Percentiles rank a stretch among this genome's conserved stretches.
Conservation (phyloP, 129 eudicot genomes). For the Centaurea solstitialis region DNA sequence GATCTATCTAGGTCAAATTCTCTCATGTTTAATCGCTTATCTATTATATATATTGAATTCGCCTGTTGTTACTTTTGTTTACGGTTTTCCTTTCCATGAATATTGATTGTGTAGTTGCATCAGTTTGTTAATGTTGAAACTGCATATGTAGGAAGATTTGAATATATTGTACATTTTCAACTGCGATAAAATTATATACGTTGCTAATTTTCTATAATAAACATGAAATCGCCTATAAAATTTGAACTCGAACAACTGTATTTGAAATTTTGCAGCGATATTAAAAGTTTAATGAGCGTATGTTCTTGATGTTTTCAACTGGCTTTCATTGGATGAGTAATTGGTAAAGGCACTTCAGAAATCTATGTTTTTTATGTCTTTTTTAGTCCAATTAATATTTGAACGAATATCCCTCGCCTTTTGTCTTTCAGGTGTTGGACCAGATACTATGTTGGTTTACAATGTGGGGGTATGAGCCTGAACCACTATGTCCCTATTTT, state of each 20-base stretch:
- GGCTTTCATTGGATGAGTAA: too few relatives aligned
- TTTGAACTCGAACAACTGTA: neutral
- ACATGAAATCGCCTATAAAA: too few relatives aligned
- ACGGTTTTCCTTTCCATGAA: neutral
- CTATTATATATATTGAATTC: neutral
- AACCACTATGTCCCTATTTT: too few relatives aligned
- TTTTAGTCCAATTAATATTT: too few relatives aligned
- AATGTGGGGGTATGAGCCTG: too few relatives aligned
- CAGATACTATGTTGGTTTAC: too few relatives aligned
- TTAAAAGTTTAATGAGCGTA: conserved; percentile 77
- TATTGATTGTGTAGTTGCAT: neutral
- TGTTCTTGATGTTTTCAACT: too few relatives aligned
- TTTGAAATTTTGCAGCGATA: conserved; percentile 56
- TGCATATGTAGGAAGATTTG: neutral
- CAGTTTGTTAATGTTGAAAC: neutral
- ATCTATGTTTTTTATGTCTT: too few relatives aligned
- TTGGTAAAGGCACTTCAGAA: too few relatives aligned
- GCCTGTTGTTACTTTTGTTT: neutral
- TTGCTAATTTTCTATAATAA: conserved; percentile 3
- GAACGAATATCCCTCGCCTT: too few relatives aligned
- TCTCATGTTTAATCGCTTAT: neutral
- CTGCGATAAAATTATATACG: neutral
- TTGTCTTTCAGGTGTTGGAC: too few relatives aligned
- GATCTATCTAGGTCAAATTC: conserved; percentile 46
- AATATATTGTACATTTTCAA: neutral